phyloP scores from a whole-genome alignment of 371 early-diverging fungal species.

The Mucor irregularis region DNA sequence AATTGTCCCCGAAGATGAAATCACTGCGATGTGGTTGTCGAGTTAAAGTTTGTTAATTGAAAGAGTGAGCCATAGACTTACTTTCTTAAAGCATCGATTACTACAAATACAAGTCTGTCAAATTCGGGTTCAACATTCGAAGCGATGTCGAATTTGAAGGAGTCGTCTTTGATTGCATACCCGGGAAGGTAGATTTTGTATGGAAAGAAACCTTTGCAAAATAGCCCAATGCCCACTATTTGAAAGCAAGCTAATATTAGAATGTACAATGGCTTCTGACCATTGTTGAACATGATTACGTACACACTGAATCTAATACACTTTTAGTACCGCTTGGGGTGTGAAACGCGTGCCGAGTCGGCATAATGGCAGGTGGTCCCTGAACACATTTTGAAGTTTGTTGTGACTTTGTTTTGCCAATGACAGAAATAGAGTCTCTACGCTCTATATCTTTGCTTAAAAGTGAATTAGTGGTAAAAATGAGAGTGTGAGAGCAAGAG shows the following conservation, averaged over 20 bases:
- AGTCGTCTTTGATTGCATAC: conserved; percentile 45
- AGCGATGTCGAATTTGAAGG: conserved; percentile 5
- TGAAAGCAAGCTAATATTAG: conserved; percentile 46
- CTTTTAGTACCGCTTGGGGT: too few relatives aligned
- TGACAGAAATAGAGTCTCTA: too few relatives aligned
- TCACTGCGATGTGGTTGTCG: conserved; percentile 51
- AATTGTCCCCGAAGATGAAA: conserved; percentile 69
- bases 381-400: too few relatives aligned
- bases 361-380: too few relatives aligned
- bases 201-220: conserved; percentile 79
- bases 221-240: conserved; percentile 62
- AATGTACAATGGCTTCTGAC: conserved; percentile 7
- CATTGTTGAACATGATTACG: conserved; percentile 8
- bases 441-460: too few relatives aligned
- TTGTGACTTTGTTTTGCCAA: too few relatives aligned
- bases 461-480: too few relatives aligned
- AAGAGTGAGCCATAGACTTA: too few relatives aligned
- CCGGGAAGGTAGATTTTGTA: conserved; percentile 70
- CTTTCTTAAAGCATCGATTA: conserved; percentile 80
- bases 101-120: conserved; percentile 74
- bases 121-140: conserved; percentile 47
- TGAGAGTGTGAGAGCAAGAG: too few relatives aligned
- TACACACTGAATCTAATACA: background rate
- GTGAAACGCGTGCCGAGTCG: background rate
- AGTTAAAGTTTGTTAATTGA: background rate